A percentile compares a stretch with the other conserved stretches of the same genome.
These are phyloP conservation scores for Podila verticillata DNA, from an alignment of 192 early-diverging fungal species.

Conservation along the genomic window DNA sequence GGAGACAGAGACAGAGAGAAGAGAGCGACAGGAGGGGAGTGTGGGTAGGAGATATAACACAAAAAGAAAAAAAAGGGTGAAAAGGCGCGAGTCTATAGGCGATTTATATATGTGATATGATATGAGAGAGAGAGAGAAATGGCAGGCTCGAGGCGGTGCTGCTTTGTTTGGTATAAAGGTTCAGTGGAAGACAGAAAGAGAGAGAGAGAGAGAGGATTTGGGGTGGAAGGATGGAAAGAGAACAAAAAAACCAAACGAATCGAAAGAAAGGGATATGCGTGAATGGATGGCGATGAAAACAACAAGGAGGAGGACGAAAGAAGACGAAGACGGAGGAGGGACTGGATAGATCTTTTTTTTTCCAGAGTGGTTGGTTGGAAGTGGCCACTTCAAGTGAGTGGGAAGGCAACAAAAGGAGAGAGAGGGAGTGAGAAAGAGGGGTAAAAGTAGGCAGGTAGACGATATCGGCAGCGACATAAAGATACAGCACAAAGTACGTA, in stretches of 20 bases:
- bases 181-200: too few species aligned
- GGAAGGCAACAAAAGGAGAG: conserved; percentile 3
- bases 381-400: too few species aligned
- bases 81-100: conserved; percentile 6
- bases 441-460: neutral
- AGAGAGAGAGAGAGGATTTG: neutral
- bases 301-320: too few species aligned
- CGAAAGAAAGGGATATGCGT: conserved; percentile 8
- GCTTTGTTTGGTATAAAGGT: too few species aligned
- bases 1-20: conserved; percentile 1
- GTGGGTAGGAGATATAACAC: too few species aligned
- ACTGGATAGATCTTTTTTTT: too few species aligned
- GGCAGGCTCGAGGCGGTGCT: neutral
- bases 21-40: conserved; percentile 2
- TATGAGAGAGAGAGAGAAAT: conserved; percentile 4
- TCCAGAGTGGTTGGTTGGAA: too few species aligned
- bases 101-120: neutral
- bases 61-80: neutral
- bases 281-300: conserved; percentile 9
- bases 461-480: neutral
- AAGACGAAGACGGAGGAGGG: conserved; percentile 16
- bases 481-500: neutral
- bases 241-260: conserved; percentile 6
- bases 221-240: conserved; percentile 4
- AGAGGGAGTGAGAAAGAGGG: neutral